These are phyloP conservation scores for Ampelocalamus luodianensis DNA, from an alignment of 176 grass and related monocot genomes.

Conservation along the genomic window DNA sequence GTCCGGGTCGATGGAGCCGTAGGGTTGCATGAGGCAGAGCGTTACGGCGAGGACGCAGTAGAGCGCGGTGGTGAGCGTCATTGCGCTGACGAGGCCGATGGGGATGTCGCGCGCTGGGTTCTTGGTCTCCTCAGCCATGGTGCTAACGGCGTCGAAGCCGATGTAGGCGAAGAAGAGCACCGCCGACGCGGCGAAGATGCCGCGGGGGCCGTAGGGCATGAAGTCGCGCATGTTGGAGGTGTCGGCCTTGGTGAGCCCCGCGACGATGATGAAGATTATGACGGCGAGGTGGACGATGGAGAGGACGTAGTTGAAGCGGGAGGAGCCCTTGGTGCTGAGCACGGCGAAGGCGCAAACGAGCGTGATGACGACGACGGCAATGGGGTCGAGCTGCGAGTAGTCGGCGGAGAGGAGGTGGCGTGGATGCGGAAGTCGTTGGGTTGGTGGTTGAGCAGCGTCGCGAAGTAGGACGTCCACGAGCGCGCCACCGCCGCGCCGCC, in stretches of 20 bases:
- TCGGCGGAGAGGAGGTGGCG: constrained; percentile 46
- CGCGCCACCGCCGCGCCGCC: constrained; percentile 68
- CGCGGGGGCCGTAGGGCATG: constrained; percentile 57
- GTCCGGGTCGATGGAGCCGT: constrained; percentile 40
- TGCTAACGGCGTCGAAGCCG: constrained; percentile 87
- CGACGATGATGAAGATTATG: constrained; percentile 73
- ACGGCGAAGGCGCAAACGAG: constrained; percentile 62
- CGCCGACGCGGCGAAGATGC: constrained; percentile 67
- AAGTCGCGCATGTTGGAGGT: constrained; percentile 58
- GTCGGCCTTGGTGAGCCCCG: constrained; percentile 56
- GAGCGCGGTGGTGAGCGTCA: constrained; percentile 52
- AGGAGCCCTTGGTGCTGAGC: constrained; percentile 80
- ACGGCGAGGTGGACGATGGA: constrained; percentile 75
- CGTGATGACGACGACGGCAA: constrained; percentile 66
- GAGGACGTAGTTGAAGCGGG: constrained; percentile 85
- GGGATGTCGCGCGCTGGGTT: constrained; percentile 80
- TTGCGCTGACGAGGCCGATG: constrained; percentile 72
- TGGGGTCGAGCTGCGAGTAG: constrained; percentile 81
- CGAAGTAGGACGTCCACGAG: constrained; percentile 93
- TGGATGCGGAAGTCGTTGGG: constrained; percentile 86
- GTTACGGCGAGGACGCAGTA: constrained; percentile 71
- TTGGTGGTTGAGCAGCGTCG: constrained; percentile 65
- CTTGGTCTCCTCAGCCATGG: constrained; percentile 92
- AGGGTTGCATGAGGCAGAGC: constrained; percentile 82
- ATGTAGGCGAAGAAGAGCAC: constrained; percentile 95